phyloP scores from a whole-genome alignment of 495 filamentous ascomycete species.

The Clohesyomyces aquaticus region DNA sequence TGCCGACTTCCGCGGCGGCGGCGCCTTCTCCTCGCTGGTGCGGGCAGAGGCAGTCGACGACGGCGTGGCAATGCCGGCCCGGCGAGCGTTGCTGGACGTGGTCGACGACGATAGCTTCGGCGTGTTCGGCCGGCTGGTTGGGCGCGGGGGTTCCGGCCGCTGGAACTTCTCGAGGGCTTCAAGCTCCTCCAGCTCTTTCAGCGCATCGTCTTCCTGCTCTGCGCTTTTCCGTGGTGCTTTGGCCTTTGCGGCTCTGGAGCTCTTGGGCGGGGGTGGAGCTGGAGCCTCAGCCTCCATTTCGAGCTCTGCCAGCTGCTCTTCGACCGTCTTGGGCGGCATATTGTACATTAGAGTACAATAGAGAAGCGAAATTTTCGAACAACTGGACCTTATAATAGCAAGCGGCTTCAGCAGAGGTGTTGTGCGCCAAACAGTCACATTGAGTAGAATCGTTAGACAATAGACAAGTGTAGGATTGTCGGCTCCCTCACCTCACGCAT shows the following conservation, averaged over 20 bases:
- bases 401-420: not conserved
- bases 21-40: conserved; percentile 62
- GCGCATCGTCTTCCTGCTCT: conserved; percentile 33
- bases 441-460: too few species aligned
- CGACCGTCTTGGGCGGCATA: conserved; percentile 39
- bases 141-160: conserved; percentile 39
- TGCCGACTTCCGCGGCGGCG: conserved; percentile 65
- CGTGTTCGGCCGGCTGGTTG: conserved; percentile 76
- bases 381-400: not conserved
- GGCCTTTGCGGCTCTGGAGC: conserved; percentile 45
- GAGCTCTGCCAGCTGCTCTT: conserved; percentile 42
- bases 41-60: conserved; percentile 53
- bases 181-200: conserved; percentile 71
- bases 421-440: too few species aligned
- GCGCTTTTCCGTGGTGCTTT: conserved; percentile 42
- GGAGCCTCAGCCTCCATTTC: conserved; percentile 35
- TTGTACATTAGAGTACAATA: not conserved
- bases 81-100: conserved; percentile 59
- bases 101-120: conserved; percentile 66
- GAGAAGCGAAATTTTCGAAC: too few species aligned
- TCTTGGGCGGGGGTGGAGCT: conserved; percentile 37
- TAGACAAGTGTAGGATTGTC: too few species aligned
- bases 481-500: conserved; percentile 8
- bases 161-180: conserved; percentile 66
- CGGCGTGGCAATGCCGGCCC: conserved; percentile 61